Percentiles rank a stretch among this genome's conserved stretches.
Evolutionary conservation across 2,329 filamentous ascomycete genomes (phyloP).

Genomic region (Venturia carpophila): DNA sequence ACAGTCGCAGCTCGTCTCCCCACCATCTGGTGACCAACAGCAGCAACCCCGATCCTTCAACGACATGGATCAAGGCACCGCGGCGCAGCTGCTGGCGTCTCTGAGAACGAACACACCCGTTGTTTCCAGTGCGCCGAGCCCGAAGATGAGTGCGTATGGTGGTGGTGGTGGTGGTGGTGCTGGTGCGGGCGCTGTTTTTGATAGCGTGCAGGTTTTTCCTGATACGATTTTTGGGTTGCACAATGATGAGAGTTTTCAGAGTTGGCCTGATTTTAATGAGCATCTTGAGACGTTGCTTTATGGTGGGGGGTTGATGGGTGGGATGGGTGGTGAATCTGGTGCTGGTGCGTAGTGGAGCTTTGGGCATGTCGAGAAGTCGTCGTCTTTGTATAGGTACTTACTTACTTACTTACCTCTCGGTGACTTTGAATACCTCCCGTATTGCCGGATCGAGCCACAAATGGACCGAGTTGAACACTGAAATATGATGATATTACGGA

Average conservation of each 20-base stretch:
- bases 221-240: conserved; percentile 18
- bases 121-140: not conserved
- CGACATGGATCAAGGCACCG: conserved; percentile 15
- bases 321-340: not conserved
- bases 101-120: conserved; percentile 12
- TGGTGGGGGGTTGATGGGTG: not conserved
- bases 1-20: not conserved
- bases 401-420: no score
- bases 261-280: conserved; percentile 16
- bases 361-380: not conserved
- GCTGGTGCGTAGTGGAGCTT: not conserved
- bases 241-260: conserved; percentile 15
- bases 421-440: no score
- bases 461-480: no score
- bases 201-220: not conserved
- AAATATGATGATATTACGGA: not conserved
- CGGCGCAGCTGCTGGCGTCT: conserved; percentile 11
- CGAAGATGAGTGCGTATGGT: not conserved
- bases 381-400: not conserved
- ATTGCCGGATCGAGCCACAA: no score
- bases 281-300: conserved; percentile 12
- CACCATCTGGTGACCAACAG: not conserved
- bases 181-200: not conserved
- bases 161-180: not conserved
- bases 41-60: conserved; percentile 1